Evolutionary conservation across 1,139 yeast genomes (phyloP), one percentile per base, ranked within the genome.

Genomic region (Scheffersomyces quercinus): DNA sequence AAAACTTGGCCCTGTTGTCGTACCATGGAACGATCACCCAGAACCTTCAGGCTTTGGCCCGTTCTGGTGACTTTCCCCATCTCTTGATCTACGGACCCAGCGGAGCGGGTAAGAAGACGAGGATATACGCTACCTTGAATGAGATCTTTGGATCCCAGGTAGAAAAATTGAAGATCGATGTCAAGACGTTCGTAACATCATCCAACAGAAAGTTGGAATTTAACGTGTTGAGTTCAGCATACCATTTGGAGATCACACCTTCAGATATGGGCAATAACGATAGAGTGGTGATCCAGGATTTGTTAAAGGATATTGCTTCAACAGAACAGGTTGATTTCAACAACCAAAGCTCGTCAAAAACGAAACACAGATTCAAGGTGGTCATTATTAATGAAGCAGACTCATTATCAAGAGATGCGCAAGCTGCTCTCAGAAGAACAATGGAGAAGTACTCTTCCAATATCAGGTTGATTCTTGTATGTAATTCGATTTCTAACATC

Each of bases 321-420:
- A 88, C 95, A 9, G 97, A 91, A 58, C 97, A 91, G 59, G 91
- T 93, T 24, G 97, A 91, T 58, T 79, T 84, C 52, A 62, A 77
- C 28, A 81, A 81, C 38, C 59, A 46, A 44, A 56, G 45, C 29
- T 54, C 56, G 38, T 56, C 59, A 14, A 52, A 52, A 12, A 64
- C 67, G 33, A 83, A 76, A 53, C 95, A 88, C 59, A 73, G 91
- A 48, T 93, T 90, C 70, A 93, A 91, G 63, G 88, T 91, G 35
- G 98, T 93, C 14, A 81, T 93, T 11, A 90, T 93, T 46, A 93
- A 95, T 60, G 98, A 93, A 63, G 98, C 99, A 0, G 97, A 93
- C 54, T 78, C 89, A 1, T 76, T 93, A 60, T 84, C 95, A 14
- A 79, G 97, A 54, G 99, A 95, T 62, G 99, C 99, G 0, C 99